Evolutionary conservation across 352 stramenopile genomes (phyloP), one percentile per base, ranked within the genome.

Genomic region (Globisporangium yorkense): DNA sequence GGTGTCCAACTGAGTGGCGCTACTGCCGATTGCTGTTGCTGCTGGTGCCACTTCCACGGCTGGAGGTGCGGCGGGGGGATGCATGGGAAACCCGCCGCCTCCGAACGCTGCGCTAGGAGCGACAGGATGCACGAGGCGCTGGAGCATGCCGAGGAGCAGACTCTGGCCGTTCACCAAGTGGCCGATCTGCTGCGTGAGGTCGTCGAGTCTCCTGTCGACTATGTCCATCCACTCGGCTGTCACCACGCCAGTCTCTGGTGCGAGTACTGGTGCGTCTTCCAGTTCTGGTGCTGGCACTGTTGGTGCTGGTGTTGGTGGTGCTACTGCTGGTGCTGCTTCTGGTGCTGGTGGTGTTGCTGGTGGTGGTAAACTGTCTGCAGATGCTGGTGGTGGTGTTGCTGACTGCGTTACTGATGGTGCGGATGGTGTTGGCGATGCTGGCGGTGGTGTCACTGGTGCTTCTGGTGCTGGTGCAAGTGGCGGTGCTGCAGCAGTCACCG

Each of bases 141-240:
- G 59, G 2, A 65, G 45, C 59, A 65, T 51, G 24, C 39, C 52
- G 1, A 65, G 51, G n/a, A 65, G 52, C 20, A 60, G 39, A 29
- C 49, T 59, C 24, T 65, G 59, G 7, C 52, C 52, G 37, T 59
- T 49, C 27, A 41, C 37, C 13, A 65, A 37, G n/a, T 45, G 39
- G 3, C 27, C 40, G 24, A 64, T 46, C 24, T 64, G 37, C 24
- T 64, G 58, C 27, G 59, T n/a, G 21, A 65, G 24, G 1, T 49
- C 52, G 27, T 29, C 40, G n/a, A 65, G 45, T 5, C 50, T 39
- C 20, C 52, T 39, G 21, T 51, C 54, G 2, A 65, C 45, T 12
- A 35, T 31, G n/a, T 39, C 24, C 59, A 65, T 65, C 59, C 59
- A 65, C 37, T 45, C 56, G n/a, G 15, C n/a, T 4, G 56, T 29